These are phyloP conservation scores for Gilbertella persicaria DNA, from an alignment of 371 early-diverging fungal species.

Conservation along the genomic window DNA sequence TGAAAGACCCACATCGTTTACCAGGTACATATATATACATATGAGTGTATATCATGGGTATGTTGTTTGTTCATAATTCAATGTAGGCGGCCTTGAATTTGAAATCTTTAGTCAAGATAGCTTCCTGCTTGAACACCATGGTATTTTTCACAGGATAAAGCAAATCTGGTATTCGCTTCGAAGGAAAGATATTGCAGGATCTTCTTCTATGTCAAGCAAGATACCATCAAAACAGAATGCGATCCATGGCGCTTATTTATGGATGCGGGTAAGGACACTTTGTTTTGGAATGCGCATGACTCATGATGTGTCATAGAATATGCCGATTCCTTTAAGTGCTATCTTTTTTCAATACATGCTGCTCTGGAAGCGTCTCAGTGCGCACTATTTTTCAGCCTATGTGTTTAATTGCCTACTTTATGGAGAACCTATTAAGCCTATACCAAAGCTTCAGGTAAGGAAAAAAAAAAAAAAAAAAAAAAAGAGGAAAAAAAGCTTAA, in stretches of 20 bases:
- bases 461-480: neutral
- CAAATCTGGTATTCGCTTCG: neutral
- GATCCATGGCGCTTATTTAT: constrained; percentile 31
- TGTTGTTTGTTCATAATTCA: neutral
- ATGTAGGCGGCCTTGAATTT: constrained; percentile 51
- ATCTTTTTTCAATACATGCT: constrained; percentile 66
- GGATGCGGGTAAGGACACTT: constrained; percentile 32
- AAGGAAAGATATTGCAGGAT: neutral
- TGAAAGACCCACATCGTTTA: constrained; percentile 86
- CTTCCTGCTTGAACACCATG: constrained; percentile 33
- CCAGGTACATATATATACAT: constrained; percentile 60
- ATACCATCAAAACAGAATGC: constrained; percentile 3
- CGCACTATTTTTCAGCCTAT: constrained; percentile 61
- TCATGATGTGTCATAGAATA: constrained; percentile 37
- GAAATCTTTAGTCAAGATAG: constrained; percentile 42
- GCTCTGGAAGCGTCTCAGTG: constrained; percentile 60
- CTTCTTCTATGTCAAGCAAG: neutral
- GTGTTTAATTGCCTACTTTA: constrained; percentile 60
- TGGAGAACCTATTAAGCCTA: constrained; percentile 63
- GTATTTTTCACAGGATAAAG: constrained; percentile 14
- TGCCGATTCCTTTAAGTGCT: constrained; percentile 58
- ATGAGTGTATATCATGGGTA: neutral
- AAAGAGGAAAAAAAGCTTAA: neutral
- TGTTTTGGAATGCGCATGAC: neutral
- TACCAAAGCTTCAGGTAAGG: constrained; percentile 56